Evolutionary conservation across 176 grass and related monocot species (phyloP).

Genomic region (maize (Zea mays)): Zm-B73-REFERENCE-NAM-5.0 NC_050099.1:162868501-162869000

Average conservation of each 20-base stretch:
- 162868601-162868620: too few species aligned
- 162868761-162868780: neutral
- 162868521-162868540: too few species aligned
- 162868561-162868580: too few species aligned
- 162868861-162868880: constrained; percentile 2
- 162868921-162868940: neutral
- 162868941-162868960: neutral
- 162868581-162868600: too few species aligned
- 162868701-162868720: neutral
- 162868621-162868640: too few species aligned
- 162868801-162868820: neutral
- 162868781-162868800: too few species aligned
- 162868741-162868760: neutral
- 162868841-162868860: neutral
- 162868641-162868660: too few species aligned
- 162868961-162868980: neutral
- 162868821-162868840: constrained; percentile 2
- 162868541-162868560: too few species aligned
- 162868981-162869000: constrained; percentile 16
- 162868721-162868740: neutral
- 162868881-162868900: constrained; percentile 53
- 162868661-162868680: too few species aligned
- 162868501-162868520: neutral
- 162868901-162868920: constrained; percentile 39
- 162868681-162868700: neutral